Evolutionary conservation across 495 filamentous ascomycete species (phyloP).

Genomic region (Daldinia bambusicola): DNA sequence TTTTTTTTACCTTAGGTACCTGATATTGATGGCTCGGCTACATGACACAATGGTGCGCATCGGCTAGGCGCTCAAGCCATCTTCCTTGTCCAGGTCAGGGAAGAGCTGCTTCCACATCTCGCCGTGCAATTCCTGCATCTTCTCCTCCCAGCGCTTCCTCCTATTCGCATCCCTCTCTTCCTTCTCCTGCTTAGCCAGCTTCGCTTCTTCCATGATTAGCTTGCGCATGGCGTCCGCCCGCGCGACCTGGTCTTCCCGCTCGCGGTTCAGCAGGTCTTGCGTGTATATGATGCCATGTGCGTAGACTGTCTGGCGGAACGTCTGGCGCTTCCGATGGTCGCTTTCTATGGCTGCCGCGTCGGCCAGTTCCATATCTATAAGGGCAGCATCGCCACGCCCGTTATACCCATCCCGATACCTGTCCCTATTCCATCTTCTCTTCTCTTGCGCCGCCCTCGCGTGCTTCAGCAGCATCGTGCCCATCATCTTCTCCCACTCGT

Average conservation of each 20-base stretch:
- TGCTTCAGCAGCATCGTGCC: conserved; percentile 26
- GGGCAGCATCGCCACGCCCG: conserved; percentile 1
- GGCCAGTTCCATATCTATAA: conserved; percentile 17
- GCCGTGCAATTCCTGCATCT: conserved; percentile 28
- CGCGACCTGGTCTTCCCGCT: conserved; percentile 48
- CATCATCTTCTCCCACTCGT: conserved; percentile 65
- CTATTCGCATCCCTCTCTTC: conserved; percentile 28
- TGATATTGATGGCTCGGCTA: background rate
- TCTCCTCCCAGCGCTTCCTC: conserved; percentile 33
- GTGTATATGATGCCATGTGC: conserved; percentile 28
- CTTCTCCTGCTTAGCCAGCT: conserved; percentile 56
- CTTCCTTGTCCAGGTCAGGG: background rate
- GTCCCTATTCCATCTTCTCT: background rate
- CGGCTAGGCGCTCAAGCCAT: background rate
- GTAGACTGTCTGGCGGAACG: conserved; percentile 13
- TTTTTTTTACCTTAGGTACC: background rate
- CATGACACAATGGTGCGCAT: background rate
- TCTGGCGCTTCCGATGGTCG: background rate
- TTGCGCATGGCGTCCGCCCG: conserved; percentile 59
- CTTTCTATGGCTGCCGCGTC: conserved; percentile 21
- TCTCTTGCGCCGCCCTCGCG: background rate
- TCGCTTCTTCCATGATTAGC: conserved; percentile 60
- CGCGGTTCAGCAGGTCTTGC: conserved; percentile 22
- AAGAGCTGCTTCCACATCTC: conserved; percentile 34
- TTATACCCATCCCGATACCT: background rate